Evolutionary conservation across 768 basidiomycete species (phyloP).

Genomic region (Russula brevipes): DNA sequence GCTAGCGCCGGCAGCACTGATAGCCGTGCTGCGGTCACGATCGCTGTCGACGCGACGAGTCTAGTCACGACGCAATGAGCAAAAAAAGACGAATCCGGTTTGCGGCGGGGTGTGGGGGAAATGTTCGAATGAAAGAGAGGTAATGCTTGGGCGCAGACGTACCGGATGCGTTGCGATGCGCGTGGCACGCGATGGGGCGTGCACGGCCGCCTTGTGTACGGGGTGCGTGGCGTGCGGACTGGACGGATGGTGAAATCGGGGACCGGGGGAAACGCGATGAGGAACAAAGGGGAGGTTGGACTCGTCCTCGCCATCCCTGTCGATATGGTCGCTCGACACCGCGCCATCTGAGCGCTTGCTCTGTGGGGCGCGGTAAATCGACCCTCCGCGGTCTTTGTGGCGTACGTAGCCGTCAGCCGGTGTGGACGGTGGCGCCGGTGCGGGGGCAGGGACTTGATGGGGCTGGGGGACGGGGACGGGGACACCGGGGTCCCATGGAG

Average conservation of each 20-base stretch:
- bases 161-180: constrained; percentile 19
- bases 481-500: constrained; percentile 13
- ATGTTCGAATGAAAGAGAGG: too few species aligned
- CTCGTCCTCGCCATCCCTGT: not conserved
- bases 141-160: not conserved
- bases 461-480: not conserved
- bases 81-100: not conserved
- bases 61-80: not conserved
- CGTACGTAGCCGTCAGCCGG: not conserved
- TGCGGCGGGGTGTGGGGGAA: not conserved
- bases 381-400: constrained; percentile 3
- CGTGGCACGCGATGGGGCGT: not conserved
- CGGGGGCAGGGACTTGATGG: not conserved
- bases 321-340: not conserved
- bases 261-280: not conserved
- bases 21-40: not conserved
- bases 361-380: not conserved
- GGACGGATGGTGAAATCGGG: constrained; percentile 8
- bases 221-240: constrained; percentile 6
- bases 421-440: not conserved
- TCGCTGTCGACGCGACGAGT: constrained; percentile 4
- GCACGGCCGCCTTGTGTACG: not conserved
- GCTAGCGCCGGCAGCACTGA: not conserved
- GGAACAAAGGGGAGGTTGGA: constrained; percentile 8
- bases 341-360: not conserved